Conservation (phyloP, 2,329 filamentous ascomycete species). For the Aspergillus aculeatus region DNA sequence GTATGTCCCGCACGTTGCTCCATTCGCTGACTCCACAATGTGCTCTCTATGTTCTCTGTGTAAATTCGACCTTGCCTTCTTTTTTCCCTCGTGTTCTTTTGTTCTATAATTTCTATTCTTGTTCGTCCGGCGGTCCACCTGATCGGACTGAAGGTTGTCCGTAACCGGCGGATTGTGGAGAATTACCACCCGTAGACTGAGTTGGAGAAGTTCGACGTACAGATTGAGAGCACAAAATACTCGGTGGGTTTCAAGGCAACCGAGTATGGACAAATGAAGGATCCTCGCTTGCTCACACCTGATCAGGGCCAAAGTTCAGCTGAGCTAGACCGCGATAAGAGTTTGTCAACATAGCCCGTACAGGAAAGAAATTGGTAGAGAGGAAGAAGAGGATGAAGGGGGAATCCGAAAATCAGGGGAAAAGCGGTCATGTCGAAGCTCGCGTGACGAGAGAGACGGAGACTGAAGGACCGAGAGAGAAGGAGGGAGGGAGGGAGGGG, state of each 20-base stretch:
- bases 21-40: background rate
- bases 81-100: background rate
- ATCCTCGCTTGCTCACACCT: too few species aligned
- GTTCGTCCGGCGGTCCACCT: too few species aligned
- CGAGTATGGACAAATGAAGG: background rate
- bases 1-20: background rate
- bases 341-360: background rate
- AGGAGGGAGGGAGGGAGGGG: background rate
- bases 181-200: too few species aligned
- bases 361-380: conserved; percentile 4
- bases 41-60: background rate
- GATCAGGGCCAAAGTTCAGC: background rate
- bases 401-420: background rate
- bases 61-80: background rate
- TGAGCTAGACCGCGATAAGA: background rate
- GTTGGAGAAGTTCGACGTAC: too few species aligned
- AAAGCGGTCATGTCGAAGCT: conserved; percentile 4
- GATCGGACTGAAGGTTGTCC: too few species aligned
- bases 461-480: too few species aligned
- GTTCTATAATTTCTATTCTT: too few species aligned
- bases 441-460: background rate
- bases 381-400: background rate
- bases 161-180: too few species aligned
- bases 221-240: too few species aligned
- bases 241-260: background rate